Evolutionary conservation across 23 red algal genomes (phyloP), one percentile per base, ranked within the genome.

Genomic region (Gracilaria domingensis): DNA sequence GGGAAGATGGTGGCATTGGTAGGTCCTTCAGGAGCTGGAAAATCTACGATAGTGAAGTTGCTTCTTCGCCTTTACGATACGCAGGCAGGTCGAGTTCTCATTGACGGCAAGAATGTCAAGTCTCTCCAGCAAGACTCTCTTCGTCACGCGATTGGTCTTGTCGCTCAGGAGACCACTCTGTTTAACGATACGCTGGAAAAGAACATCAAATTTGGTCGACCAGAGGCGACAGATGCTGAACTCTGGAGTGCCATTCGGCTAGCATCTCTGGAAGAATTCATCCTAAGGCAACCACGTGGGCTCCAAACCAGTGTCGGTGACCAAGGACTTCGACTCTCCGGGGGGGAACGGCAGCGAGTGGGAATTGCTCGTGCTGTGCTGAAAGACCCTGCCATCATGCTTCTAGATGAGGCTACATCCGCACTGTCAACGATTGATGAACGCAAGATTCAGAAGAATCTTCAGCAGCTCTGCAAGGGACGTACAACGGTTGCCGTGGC

Each of bases 311-410:
- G 61, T 1, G 90, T 94, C 50, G 93, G 93, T 21, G 93, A 95
- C 37, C 91, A 88, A 71, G 97, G 97, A 14, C 28, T 94, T 66
- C 79, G 91, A 37, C 87, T 98, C 2, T 89, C 81, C 7, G 93
- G 93, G 2, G 97, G 93, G 29, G 93, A 98, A 65, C 75, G 89
- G 45, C 97, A 96, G 82, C 79, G 95, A 0, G 91, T 98, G 18
- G 91, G 90, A 38, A 94, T 98, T 79, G 97, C 97, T 5, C 84
- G 97, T 5, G 93, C 93, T 14, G 88, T 98, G 38, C 29, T 98
- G 37, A 96, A 94, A 86, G 47, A 95, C 20, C 93, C 97, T 16
- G 61, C 35, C 8, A 91, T 98, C 20, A 71, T 98, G 75, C 47
- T 95, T 38, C 58, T 98, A 17, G 97, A 98, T 62, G 97, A 96